Evolutionary conservation across 139 green algal species (phyloP), one percentile per base, ranked within the genome.

Genomic region (Closterium sp.): DNA sequence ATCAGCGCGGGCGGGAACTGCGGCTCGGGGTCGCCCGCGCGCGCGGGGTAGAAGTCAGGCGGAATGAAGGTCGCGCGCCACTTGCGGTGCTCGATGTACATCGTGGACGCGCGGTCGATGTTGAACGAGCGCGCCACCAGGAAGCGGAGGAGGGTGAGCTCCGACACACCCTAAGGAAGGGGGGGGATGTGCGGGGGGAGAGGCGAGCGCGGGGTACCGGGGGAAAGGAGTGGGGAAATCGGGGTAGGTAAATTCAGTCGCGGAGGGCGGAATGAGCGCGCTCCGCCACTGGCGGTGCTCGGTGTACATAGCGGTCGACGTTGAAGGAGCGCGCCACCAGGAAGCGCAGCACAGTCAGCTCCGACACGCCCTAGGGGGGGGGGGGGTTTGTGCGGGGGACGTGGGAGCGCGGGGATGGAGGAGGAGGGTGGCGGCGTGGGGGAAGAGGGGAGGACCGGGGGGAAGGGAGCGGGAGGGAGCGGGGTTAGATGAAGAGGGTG

Each of bases 251-350:
- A n/a, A n/a, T n/a, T n/a, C n/a, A n/a, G n/a, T n/a, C n/a, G n/a
- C n/a, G n/a, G n/a, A n/a, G n/a, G 38, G 38, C 38, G 88, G 88
- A 84, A 91, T 33, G 30, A 32, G 12, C 30, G 34, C 25, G 31
- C n/a, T n/a, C n/a, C 88, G 88, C 88, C 88, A 91, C 35, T 85
- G 10, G 34, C 43, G 25, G 88, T 91, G 88, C 33, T 85, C 81
- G 2, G 12, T 9, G 81, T 83, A 91, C 35, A 91, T 84, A 28
- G 34, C 64, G 43, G 4, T 66, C 25, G 25, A 91, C 32, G 81
- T 85, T 31, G 25, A 91, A 34, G 4, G 8, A 28, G 34, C 88
- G 31, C 3, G 88, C 88, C 81, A 34, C 23, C 2, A 91, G 88
- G 81, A 91, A 91, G 34, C 88, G 88, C 23, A 34, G 43, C 25